Evolutionary conservation across 805 yeast genomes (phyloP).

Genomic region (Suhomyces faveliae): DNA sequence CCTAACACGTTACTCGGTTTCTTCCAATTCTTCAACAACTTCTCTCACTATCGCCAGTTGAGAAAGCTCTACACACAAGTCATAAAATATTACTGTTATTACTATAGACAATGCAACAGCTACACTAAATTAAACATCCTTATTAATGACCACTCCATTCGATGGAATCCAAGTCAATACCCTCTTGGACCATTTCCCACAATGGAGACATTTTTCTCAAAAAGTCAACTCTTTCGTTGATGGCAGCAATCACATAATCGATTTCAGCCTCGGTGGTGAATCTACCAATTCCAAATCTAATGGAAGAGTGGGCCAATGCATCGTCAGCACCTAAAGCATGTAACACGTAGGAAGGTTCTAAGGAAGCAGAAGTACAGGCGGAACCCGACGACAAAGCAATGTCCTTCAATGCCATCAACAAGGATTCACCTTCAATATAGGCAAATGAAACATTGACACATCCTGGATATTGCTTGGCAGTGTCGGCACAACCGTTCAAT

Average conservation of each 20-base stretch:
- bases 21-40: too few species aligned
- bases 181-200: constrained; percentile 99
- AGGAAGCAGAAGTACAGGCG: constrained; percentile 97
- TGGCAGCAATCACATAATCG: constrained; percentile 89
- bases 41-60: too few species aligned
- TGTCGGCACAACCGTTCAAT: constrained; percentile 74
- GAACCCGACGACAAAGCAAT: constrained; percentile 95
- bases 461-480: constrained; percentile 63
- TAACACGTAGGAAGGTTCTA: constrained; percentile 95
- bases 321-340: constrained; percentile 98
- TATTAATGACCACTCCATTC: constrained; percentile 94
- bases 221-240: constrained; percentile 84
- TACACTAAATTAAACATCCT: not conserved
- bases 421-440: constrained; percentile 95
- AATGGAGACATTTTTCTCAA: constrained; percentile 90
- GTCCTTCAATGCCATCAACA: constrained; percentile 95
- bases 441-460: constrained; percentile 97
- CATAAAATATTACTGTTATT: too few species aligned
- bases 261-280: constrained; percentile 96
- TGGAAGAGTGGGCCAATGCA: constrained; percentile 97
- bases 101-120: not conserved
- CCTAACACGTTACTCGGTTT: too few species aligned
- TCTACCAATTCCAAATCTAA: constrained; percentile 95
- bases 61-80: too few species aligned
- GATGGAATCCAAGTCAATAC: constrained; percentile 88